Conservation (phyloP, 768 basidiomycete species). For the Crucibulum laeve region DNA sequence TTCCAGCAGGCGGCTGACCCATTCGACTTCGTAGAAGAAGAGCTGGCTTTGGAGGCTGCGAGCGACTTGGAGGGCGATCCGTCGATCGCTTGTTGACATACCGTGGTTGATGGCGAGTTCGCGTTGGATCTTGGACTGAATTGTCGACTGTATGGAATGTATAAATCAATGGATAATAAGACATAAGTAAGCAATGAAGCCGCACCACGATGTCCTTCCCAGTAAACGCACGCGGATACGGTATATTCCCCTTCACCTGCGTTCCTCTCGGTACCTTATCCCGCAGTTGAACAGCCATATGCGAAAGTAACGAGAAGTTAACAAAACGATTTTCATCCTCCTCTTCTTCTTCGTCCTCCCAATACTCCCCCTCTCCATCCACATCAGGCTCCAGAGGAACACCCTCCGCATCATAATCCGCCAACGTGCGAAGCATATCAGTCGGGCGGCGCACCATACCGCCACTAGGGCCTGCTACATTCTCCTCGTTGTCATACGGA, state of each 20-base stretch:
- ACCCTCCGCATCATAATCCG: conserved; percentile 21
- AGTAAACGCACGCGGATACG: conserved; percentile 87
- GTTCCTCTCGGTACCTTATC: conserved; percentile 86
- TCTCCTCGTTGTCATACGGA: conserved; percentile 6
- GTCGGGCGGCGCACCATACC: conserved; percentile 28
- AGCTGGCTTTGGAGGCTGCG: conserved; percentile 88
- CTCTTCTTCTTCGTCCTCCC: conserved; percentile 64
- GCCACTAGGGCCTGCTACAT: conserved; percentile 5
- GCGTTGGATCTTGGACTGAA: conserved; percentile 82
- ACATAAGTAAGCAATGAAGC: conserved; percentile 16
- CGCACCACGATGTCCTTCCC: conserved; percentile 92
- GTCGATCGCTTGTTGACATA: conserved; percentile 71
- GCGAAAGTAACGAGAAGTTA: conserved; percentile 82
- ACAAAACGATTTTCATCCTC: conserved; percentile 62
- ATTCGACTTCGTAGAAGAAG: conserved; percentile 97
- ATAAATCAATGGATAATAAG: not conserved
- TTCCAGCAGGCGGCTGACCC: conserved; percentile 77
- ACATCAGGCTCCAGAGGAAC: conserved; percentile 27
- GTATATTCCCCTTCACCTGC: conserved; percentile 91
- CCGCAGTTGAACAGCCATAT: conserved; percentile 84
- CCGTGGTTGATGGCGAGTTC: conserved; percentile 76
- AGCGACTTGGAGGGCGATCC: conserved; percentile 83
- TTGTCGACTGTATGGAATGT: conserved; percentile 60
- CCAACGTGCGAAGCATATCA: conserved; percentile 31
- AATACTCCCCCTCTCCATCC: conserved; percentile 45